Base-by-base conservation (phyloP, 2,329 filamentous ascomycete genomes). In the Ascocoryne sarcoides region DNA sequence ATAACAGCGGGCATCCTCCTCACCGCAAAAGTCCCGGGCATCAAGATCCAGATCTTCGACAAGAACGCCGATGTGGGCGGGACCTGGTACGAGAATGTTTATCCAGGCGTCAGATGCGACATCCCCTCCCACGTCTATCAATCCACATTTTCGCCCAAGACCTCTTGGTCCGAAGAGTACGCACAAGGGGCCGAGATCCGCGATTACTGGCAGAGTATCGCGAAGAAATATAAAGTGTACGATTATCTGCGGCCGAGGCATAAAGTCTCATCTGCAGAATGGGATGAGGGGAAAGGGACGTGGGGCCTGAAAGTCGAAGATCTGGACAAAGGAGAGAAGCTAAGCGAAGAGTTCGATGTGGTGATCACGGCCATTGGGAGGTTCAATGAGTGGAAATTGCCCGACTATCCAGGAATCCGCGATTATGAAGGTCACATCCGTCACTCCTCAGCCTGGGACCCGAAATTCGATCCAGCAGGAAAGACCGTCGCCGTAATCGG, bases 131-230 rank as follows among this genome's bases (percentile, higher is more conserved):
- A 46, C 63, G 77, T 80, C 15, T 86, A 86, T 51, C 80, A 84
- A 54, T 72, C 73, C 4, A 78, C 75, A 0, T 85, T 84, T 56
- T 66, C 68, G 5, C 78, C 79, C 1, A 85, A 85, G 41, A 73
- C 70, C 0, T 67, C 82, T 48, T 87, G 82, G 82, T 70, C 69
- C 0, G 76, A 84, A 50, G 69, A 78, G 44, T 86, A 83, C 52
- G 73, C 81, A 0, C 73, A 75, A 28, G 81, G 81, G 0, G 56
- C 63, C 3, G 82, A 87, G 57, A 86, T 87, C 43, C 63, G 68
- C 5, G 68, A 74, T 12, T 87, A 87, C 54, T 79, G 79, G 76
- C 69, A 82, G 49, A 59, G 59, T 0, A 59, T 82, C 3, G 79
- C 80, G 0, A 63, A 64, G 5, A 82, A 84, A 49, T 71, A 84